A percentile compares a stretch with the other conserved stretches of the same genome.
phyloP scores from a whole-genome alignment of 495 filamentous ascomycete genomes.

The Lophiotrema nucula region DNA sequence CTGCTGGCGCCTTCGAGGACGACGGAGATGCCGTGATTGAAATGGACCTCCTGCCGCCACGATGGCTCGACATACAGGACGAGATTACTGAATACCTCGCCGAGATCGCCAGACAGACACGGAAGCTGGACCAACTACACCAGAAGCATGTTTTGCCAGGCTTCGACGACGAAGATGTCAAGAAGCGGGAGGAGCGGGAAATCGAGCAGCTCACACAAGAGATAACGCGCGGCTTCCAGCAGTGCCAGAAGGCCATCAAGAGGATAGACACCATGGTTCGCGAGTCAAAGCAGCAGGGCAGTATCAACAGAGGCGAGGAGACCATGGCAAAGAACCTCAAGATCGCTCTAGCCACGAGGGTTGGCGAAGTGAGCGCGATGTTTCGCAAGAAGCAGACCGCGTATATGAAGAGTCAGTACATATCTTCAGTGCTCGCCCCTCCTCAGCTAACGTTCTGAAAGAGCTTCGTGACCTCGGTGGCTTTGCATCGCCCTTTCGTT shows the following conservation, averaged over 20 bases:
- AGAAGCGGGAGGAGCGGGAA: slow-evolving; percentile 75
- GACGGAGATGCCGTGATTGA: slow-evolving; percentile 96
- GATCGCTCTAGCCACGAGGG: slow-evolving; percentile 78
- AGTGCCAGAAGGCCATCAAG: slow-evolving; percentile 84
- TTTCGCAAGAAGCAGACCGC: slow-evolving; percentile 97
- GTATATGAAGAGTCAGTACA: slow-evolving; percentile 80
- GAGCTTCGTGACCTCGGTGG: slow-evolving; percentile 81
- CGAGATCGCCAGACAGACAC: slow-evolving; percentile 76
- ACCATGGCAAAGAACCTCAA: slow-evolving; percentile 96
- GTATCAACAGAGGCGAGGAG: slow-evolving; percentile 77
- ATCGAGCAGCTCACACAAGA: slow-evolving; percentile 89
- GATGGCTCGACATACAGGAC: slow-evolving; percentile 93
- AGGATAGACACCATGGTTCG: slow-evolving; percentile 80
- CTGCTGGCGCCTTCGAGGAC: slow-evolving; percentile 70
- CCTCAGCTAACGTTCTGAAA: slow-evolving; percentile 40
- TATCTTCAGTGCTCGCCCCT: neutral
- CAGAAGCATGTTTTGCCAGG: slow-evolving; percentile 96
- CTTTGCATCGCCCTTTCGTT: slow-evolving; percentile 59
- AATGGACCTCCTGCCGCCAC: slow-evolving; percentile 93
- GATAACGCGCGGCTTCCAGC: slow-evolving; percentile 84
- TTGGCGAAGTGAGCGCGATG: slow-evolving; percentile 87
- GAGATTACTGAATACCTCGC: slow-evolving; percentile 83
- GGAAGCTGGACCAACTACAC: slow-evolving; percentile 84
- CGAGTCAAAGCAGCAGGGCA: slow-evolving; percentile 65
- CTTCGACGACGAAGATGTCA: slow-evolving; percentile 90